Base-by-base conservation (phyloP, 2,329 filamentous ascomycete genomes). In the Clarireedia sp. region DNA sequence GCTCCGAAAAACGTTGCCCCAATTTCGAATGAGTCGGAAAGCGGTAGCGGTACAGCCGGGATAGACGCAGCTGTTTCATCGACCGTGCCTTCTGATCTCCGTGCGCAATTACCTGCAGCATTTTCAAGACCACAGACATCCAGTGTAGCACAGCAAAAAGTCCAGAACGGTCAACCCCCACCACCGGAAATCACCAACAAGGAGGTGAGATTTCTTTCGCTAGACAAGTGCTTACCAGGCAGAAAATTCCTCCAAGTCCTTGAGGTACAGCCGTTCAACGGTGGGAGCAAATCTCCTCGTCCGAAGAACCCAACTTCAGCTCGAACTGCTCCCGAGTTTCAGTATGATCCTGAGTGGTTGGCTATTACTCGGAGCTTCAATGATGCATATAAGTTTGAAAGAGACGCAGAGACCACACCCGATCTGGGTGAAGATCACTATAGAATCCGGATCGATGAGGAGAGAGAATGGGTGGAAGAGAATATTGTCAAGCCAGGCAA, bases 301-400 rank as follows among this genome's bases (percentile, higher is more conserved):
- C 68, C 6, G 10, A 26, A 14, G 24, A 7, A 24, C 12, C 51
- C 51, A 19, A 50, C 51, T 23, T 45, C 19, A 9, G 36, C 57
- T 19, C 57, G 60, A 44, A 33, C 54, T 9, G 64, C 62, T 45
- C 60, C 57, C 14, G 65, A 60, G 48, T 67, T 68, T 43, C 63
- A 68, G 50, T 97, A 99, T 68, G 94, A 99, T 69, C 82, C 85
- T 10, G 94, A 99, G 73, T 99, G 92, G 92, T 83, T 99, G 7
- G 87, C 94, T 43, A 96, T 99, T 60, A 91, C 86, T 12, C 87
- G 92, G 43, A 86, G 84, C 7, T 95, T 97, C 66, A 82, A 87
- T 41, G 64, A 75, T 3, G 77, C 82, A 41, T 75, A 94, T 2
- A 71, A 74, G 1, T 73, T 92, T 38, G 87, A 89, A 56, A 75